Evolutionary conservation across 257 asterid genomes (phyloP).

Genomic region (Rubia yunnanensis): DNA sequence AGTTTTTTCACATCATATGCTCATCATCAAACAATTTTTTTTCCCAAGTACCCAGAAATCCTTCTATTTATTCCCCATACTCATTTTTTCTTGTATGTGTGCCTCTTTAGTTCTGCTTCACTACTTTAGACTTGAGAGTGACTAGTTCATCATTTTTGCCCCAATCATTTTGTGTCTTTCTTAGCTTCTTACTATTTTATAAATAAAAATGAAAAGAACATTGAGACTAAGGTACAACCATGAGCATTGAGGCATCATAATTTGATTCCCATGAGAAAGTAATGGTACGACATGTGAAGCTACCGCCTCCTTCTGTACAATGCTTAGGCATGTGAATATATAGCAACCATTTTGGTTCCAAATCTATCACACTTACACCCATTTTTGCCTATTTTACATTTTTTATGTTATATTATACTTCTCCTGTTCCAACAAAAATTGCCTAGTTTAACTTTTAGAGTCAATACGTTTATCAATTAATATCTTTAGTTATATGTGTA

Average conservation of each 20-base stretch:
- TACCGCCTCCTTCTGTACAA: slow-evolving; percentile 16
- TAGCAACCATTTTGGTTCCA: neutral
- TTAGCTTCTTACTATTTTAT: no score
- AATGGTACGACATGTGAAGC: slow-evolving; percentile 39
- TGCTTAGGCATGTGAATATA: slow-evolving; percentile 19
- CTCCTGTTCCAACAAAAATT: no score
- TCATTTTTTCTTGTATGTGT: neutral
- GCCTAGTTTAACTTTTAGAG: no score
- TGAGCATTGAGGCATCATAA: neutral
- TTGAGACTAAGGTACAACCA: no score
- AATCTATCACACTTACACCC: slow-evolving; percentile 7
- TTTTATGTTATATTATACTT: no score
- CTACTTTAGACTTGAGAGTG: neutral
- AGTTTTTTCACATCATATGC: neutral
- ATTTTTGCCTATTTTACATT: no score
- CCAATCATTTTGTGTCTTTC: neutral
- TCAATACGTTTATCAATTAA: no score
- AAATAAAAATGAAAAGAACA: no score
- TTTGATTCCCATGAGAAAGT: no score
- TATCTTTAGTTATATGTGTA: no score
- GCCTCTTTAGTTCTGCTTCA: neutral
- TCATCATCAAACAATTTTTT: neutral
- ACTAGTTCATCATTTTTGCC: neutral
- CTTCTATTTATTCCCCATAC: neutral
- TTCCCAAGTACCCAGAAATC: slow-evolving; percentile 5